Evolutionary conservation across 2,329 filamentous ascomycete species (phyloP).

Genomic region (Cytospora leucostoma): DNA sequence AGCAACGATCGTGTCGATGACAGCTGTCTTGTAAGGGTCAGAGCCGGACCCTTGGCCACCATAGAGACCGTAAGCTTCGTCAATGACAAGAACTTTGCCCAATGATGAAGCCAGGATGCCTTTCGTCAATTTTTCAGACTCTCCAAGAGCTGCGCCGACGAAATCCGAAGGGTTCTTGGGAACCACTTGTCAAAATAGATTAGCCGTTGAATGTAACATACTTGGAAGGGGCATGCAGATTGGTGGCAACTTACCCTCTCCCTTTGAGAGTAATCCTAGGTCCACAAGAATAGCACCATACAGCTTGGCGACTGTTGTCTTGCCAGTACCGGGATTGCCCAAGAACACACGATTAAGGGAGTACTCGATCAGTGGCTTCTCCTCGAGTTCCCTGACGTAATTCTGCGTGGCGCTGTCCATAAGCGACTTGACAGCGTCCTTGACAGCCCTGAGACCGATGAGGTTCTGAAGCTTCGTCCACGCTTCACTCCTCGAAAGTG

Average conservation of each 20-base stretch:
- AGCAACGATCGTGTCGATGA: slow-evolving; percentile 73
- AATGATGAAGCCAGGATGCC: slow-evolving; percentile 64
- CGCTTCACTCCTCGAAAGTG: slow-evolving; percentile 52
- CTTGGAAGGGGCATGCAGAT: not conserved
- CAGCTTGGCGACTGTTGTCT: slow-evolving; percentile 73
- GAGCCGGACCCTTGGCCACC: slow-evolving; percentile 37
- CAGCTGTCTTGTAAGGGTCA: slow-evolving; percentile 59
- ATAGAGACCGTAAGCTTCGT: slow-evolving; percentile 74
- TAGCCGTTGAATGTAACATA: not conserved
- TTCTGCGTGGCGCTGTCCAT: slow-evolving; percentile 65
- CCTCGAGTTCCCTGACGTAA: slow-evolving; percentile 64
- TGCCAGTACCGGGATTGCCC: slow-evolving; percentile 73
- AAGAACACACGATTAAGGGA: slow-evolving; percentile 70
- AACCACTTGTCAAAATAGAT: slow-evolving; percentile 49
- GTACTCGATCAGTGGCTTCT: slow-evolving; percentile 60
- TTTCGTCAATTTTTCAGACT: slow-evolving; percentile 72
- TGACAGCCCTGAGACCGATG: slow-evolving; percentile 63
- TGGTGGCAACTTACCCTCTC: slow-evolving; percentile 55
- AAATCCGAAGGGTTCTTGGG: slow-evolving; percentile 76
- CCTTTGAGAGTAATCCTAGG: slow-evolving; percentile 66
- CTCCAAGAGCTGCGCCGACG: slow-evolving; percentile 61
- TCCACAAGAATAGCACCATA: slow-evolving; percentile 70
- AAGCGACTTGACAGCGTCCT: slow-evolving; percentile 58
- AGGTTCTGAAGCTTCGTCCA: slow-evolving; percentile 61
- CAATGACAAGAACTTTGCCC: slow-evolving; percentile 78